Conservation (phyloP, 495 filamentous ascomycete species). For the Aspergillus avenaceus region DNA sequence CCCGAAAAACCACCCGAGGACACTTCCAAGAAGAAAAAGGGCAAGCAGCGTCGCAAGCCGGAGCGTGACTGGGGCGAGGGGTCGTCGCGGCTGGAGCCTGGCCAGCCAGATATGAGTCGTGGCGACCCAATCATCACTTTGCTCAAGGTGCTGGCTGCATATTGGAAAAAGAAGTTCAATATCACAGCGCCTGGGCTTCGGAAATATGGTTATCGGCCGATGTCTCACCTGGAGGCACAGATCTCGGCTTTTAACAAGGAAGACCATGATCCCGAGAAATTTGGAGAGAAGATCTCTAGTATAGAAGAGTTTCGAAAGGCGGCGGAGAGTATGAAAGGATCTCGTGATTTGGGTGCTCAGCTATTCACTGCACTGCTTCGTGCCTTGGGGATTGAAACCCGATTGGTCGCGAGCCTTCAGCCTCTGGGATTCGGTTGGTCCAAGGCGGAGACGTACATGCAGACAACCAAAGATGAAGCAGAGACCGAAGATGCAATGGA, state of each 20-base stretch:
- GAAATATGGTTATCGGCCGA: conserved; percentile 81
- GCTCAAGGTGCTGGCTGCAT: conserved; percentile 68
- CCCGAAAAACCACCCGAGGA: conserved; percentile 29
- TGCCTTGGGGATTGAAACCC: conserved; percentile 72
- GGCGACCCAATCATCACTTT: conserved; percentile 82
- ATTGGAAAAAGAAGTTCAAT: conserved; percentile 83
- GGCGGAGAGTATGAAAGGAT: conserved; percentile 72
- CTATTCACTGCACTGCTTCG: conserved; percentile 88
- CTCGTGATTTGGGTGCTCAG: conserved; percentile 82
- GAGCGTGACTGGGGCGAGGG: conserved; percentile 72
- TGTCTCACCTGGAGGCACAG: conserved; percentile 62
- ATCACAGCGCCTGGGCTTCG: conserved; percentile 76
- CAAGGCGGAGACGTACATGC: conserved; percentile 60
- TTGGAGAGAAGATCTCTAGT: conserved; percentile 69
- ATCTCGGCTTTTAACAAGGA: conserved; percentile 59
- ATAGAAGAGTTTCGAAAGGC: conserved; percentile 62
- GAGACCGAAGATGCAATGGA: conserved; percentile 13
- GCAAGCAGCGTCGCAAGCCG: conserved; percentile 35
- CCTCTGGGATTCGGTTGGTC: conserved; percentile 89
- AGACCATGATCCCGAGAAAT: conserved; percentile 52
- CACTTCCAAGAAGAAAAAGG: conserved; percentile 39
- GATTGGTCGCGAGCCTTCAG: conserved; percentile 80
- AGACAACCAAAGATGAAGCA: conserved; percentile 42
- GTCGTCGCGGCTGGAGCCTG: conserved; percentile 65
- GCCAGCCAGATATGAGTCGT: conserved; percentile 66